Evolutionary conservation across 805 yeast species (phyloP).

Genomic region (Metschnikowia anglica): DNA sequence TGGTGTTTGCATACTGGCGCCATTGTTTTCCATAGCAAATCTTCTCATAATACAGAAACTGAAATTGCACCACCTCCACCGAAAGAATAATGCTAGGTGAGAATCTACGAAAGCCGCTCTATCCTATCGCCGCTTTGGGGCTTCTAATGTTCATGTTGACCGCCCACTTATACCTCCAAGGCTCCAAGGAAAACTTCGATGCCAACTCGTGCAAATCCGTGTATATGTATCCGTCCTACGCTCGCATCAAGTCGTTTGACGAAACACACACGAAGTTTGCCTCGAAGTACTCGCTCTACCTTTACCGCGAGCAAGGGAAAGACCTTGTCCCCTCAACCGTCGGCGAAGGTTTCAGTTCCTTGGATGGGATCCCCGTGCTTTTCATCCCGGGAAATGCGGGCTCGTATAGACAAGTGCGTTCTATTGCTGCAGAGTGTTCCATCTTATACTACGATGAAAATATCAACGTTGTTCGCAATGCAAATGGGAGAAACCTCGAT

Average conservation of each 20-base stretch:
- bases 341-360: conserved; percentile 27
- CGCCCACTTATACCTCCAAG: conserved; percentile 12
- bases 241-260: conserved; percentile 71
- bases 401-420: conserved; percentile 81
- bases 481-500: conserved; percentile 56
- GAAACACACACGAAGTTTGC: conserved; percentile 67
- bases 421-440: conserved; percentile 84
- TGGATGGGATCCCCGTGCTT: conserved; percentile 79
- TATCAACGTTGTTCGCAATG: conserved; percentile 25
- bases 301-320: conserved; percentile 80
- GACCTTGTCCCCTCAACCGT: conserved; percentile 53
- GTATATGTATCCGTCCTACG: conserved; percentile 83
- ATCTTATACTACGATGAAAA: conserved; percentile 45
- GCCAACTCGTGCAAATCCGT: conserved; percentile 57
- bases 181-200: conserved; percentile 31
- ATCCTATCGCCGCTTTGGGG: conserved; percentile 15
- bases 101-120: conserved; percentile 18
- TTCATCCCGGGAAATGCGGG: conserved; percentile 99
- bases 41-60: too few species aligned
- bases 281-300: conserved; percentile 76
- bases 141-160: conserved; percentile 12
- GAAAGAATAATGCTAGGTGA: conserved; percentile 15
- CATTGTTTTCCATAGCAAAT: too few species aligned
- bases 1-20: too few species aligned
- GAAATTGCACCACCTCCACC: too few species aligned